phyloP scores from a whole-genome alignment of 2,329 filamentous ascomycete genomes.

The Monosporascus sp. region DNA sequence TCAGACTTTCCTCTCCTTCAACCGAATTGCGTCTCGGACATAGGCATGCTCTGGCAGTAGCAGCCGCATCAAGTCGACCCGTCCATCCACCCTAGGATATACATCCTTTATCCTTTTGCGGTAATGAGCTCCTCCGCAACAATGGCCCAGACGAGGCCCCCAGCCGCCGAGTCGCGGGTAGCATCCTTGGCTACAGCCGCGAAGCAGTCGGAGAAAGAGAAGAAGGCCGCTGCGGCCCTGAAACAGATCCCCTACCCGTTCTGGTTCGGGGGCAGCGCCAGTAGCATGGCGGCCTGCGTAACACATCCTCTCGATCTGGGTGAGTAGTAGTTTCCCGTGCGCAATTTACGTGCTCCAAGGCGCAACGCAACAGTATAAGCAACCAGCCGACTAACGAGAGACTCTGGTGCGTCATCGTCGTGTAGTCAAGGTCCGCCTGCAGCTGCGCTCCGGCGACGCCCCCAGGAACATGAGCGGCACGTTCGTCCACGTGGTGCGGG shows the following conservation, averaged over 20 bases:
- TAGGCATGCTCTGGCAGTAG: neutral
- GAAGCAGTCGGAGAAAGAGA: conserved; percentile 20
- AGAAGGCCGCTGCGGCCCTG: conserved; percentile 39
- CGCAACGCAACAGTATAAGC: too few species aligned
- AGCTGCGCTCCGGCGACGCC: conserved; percentile 72
- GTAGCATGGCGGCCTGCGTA: conserved; percentile 83
- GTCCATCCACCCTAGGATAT: neutral
- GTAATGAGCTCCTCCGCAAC: conserved; percentile 23
- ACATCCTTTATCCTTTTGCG: conserved; percentile 6
- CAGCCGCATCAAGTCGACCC: neutral
- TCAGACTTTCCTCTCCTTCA: too few species aligned
- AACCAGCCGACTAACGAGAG: too few species aligned
- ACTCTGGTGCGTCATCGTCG: neutral
- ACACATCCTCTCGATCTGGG: conserved; percentile 91
- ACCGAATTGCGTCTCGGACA: neutral
- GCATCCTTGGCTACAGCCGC: neutral
- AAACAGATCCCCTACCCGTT: conserved; percentile 60
- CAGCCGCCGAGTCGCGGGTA: conserved; percentile 14
- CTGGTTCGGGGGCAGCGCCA: conserved; percentile 96
- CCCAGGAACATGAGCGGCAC: conserved; percentile 81
- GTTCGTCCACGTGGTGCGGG: conserved; percentile 72
- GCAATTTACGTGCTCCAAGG: too few species aligned
- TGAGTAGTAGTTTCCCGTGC: conserved; percentile 40
- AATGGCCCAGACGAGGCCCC: conserved; percentile 14
- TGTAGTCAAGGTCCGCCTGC: conserved; percentile 69